Percentiles rank a stretch among this genome's conserved stretches.
Evolutionary conservation across 306 rosid genomes (phyloP).

Genomic region (Vachellia collinsii): DNA sequence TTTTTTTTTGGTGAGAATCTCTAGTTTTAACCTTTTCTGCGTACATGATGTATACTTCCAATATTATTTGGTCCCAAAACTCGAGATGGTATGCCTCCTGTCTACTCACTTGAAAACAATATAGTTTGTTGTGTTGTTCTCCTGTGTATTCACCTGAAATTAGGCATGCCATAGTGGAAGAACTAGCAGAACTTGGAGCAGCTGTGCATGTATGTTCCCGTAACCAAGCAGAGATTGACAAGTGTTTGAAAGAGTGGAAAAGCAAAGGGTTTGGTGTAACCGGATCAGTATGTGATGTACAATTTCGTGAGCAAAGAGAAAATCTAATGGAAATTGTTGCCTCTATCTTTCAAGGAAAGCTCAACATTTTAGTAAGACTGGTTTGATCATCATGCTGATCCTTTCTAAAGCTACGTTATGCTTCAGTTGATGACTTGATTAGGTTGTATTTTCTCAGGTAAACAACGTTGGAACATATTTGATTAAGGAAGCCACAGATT

Average conservation of each 20-base stretch:
- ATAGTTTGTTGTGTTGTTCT: neutral
- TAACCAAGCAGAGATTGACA: conserved; percentile 24
- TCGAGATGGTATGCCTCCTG: neutral
- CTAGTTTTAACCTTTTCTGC: no score
- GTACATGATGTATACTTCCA: neutral
- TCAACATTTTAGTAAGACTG: conserved; percentile 32
- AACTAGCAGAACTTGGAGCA: conserved; percentile 30
- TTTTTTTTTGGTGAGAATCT: no score
- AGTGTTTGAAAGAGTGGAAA: conserved; percentile 34
- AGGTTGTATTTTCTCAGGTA: conserved; percentile 29
- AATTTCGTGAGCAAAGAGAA: neutral
- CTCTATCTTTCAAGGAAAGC: conserved; percentile 32
- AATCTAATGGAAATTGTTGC: conserved; percentile 18
- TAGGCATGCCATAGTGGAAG: conserved; percentile 28
- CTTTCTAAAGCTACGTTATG: neutral
- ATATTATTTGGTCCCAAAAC: neutral
- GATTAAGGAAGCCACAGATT: conserved; percentile 25
- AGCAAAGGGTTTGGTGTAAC: conserved; percentile 27
- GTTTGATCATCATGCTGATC: neutral
- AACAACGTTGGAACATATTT: conserved; percentile 42
- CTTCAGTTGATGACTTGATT: neutral
- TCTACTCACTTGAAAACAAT: neutral
- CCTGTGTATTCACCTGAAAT: no score
- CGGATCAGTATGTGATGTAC: conserved; percentile 2
- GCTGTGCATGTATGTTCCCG: conserved; percentile 35